Evolutionary conservation across 129 eudicot species (phyloP), one percentile per base, ranked within the genome.

Genomic region (sunflower (Helianthus annuus)): DNA sequence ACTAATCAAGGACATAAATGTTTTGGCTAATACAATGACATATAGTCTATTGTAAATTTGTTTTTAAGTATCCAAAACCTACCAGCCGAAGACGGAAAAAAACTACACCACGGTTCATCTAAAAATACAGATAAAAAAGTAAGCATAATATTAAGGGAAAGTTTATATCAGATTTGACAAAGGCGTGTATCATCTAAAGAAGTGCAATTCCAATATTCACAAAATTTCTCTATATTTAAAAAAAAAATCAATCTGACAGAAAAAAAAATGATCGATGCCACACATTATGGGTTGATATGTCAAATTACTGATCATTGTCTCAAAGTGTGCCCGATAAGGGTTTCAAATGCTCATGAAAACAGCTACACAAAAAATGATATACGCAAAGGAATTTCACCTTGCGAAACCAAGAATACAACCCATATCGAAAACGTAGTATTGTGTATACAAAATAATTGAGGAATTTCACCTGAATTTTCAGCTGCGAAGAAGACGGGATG

Each of bases 41-140:
- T 27, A 27, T 27, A 27, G 3, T 27, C 3, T 27, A 27, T 27
- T 27, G 3, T 27, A 27, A 44, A 42, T 19, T 6, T 46, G 11
- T 65, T 14, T 65, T 34, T 65, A 17, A 7, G 11, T 42, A 42
- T 19, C 54, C 16, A 40, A 17, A 39, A 10, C 19, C 8, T 65
- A 65, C 45, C 70, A 10, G 39, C 17, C 32, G 51, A 32, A 4
- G 1, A 68, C 22, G n/a, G 15, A n/a, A 36, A 52, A n/a, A 10
- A 54, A 70, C 7, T 7, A 3, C 64, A 51, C 1, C 74, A 53
- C 34, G 19, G 19, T 39, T 40, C 75, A 40, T 59, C 75, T 46
- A 45, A 56, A n/a, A 66, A 22, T 48, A 51, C 63, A 29, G 8
- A 29, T n/a, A 68, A 51, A 51, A 53, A 69, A 48, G 17, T n/a